These are phyloP conservation scores for Prunus fruticosa DNA, from an alignment of 306 rosid species.

Conservation along the genomic window DNA sequence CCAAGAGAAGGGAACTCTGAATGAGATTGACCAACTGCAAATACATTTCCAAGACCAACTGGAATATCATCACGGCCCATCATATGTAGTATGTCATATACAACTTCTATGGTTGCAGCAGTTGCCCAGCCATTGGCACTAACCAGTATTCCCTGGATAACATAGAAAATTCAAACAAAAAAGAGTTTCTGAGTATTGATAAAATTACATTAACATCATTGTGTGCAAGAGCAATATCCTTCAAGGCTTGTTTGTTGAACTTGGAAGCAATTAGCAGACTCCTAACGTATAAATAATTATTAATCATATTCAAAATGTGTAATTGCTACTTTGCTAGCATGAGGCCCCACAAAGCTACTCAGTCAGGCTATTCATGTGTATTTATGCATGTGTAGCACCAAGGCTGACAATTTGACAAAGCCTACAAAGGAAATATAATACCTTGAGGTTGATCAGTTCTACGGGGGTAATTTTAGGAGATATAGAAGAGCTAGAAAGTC, in stretches of 20 bases:
- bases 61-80: conserved; percentile 68
- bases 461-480: conserved; percentile 56
- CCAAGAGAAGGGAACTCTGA: conserved; percentile 34
- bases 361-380: neutral
- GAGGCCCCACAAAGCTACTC: neutral
- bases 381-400: neutral
- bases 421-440: neutral
- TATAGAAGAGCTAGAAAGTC: conserved; percentile 57
- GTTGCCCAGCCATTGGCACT: conserved; percentile 67
- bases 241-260: neutral
- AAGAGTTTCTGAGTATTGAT: neutral
- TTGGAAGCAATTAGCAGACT: neutral
- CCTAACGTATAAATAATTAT: neutral
- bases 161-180: neutral
- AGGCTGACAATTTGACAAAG: neutral
- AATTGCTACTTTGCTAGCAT: neutral
- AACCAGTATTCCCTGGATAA: conserved; percentile 49
- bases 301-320: neutral
- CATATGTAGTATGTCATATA: conserved; percentile 65
- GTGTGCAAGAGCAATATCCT: neutral
- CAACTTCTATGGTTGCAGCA: conserved; percentile 54
- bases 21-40: conserved; percentile 42
- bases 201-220: neutral
- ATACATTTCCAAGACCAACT: conserved; percentile 53
- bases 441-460: conserved; percentile 59